phyloP scores from a whole-genome alignment of 805 yeast species.

The Tetrapisispora phaffii region DNA sequence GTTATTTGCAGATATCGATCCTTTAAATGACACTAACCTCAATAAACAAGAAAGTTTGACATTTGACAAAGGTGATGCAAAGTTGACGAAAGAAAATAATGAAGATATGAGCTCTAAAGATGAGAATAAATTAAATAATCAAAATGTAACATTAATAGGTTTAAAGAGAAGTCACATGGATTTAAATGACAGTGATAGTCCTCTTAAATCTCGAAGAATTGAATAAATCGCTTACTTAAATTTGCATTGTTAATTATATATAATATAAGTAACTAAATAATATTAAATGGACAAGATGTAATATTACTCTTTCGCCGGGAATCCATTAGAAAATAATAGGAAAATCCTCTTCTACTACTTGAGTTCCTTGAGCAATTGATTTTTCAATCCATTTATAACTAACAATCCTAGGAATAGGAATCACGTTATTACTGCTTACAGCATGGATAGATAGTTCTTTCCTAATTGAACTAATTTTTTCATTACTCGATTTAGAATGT shows the following conservation, averaged over 20 bases:
- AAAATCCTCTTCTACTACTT: conserved; percentile 29
- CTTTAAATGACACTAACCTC: background rate
- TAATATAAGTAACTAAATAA: background rate
- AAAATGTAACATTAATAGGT: conserved; percentile 1
- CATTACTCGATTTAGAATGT: conserved; percentile 3
- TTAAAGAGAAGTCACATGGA: background rate
- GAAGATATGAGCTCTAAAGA: background rate
- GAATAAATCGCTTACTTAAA: background rate
- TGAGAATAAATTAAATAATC: background rate
- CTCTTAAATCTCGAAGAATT: background rate
- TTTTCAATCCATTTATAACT: conserved; percentile 30
- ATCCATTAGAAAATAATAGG: conserved; percentile 1
- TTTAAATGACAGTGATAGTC: background rate
- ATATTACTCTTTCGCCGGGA: background rate
- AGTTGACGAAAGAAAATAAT: background rate
- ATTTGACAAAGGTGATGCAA: background rate
- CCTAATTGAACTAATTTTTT: conserved; percentile 1
- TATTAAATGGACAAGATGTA: conserved; percentile 1
- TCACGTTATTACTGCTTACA: conserved; percentile 4
- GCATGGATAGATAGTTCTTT: background rate
- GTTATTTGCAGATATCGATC: background rate
- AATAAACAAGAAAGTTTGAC: background rate
- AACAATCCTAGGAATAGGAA: conserved; percentile 29
- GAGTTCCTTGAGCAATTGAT: conserved; percentile 25
- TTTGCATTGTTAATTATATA: background rate